Percentiles rank a stretch among this genome's conserved stretches.
Conservation (phyloP, 257 asterid species). For the Paulownia fortunei region DNA sequence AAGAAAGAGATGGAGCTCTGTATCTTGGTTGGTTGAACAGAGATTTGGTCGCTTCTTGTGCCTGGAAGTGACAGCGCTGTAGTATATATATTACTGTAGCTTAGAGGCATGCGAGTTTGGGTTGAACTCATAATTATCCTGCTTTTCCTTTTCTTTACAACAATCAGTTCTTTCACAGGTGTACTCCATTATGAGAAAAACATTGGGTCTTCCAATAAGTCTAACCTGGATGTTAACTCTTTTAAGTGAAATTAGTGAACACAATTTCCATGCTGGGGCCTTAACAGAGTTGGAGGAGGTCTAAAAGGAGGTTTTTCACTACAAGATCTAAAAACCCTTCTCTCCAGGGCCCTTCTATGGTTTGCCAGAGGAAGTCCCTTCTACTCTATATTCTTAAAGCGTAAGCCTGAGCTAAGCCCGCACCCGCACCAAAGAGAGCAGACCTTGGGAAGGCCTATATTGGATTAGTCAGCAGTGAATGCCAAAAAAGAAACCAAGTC, state of each 20-base stretch:
- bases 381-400: too few species aligned
- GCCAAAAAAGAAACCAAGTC: too few species aligned
- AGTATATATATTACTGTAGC: background rate
- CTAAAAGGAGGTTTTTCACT: too few species aligned
- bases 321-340: too few species aligned
- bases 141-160: conserved; percentile 11
- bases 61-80: conserved; percentile 65
- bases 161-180: conserved; percentile 27
- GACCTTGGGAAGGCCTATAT: too few species aligned
- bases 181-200: conserved; percentile 8
- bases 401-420: too few species aligned
- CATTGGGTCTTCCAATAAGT: background rate
- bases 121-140: background rate
- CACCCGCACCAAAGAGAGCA: too few species aligned
- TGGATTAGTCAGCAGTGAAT: too few species aligned
- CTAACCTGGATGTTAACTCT: background rate
- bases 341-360: too few species aligned
- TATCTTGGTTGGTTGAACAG: conserved; percentile 94
- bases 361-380: too few species aligned
- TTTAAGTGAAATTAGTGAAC: background rate
- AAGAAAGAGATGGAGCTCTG: conserved; percentile 85
- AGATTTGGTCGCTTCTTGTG: conserved; percentile 89
- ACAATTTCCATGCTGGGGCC: too few species aligned
- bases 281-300: too few species aligned
- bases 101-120: background rate